A percentile compares a stretch with the other conserved stretches of the same genome.
These are phyloP conservation scores for Boletus edulis DNA, from an alignment of 768 basidiomycete species.

Conservation along the genomic window DNA sequence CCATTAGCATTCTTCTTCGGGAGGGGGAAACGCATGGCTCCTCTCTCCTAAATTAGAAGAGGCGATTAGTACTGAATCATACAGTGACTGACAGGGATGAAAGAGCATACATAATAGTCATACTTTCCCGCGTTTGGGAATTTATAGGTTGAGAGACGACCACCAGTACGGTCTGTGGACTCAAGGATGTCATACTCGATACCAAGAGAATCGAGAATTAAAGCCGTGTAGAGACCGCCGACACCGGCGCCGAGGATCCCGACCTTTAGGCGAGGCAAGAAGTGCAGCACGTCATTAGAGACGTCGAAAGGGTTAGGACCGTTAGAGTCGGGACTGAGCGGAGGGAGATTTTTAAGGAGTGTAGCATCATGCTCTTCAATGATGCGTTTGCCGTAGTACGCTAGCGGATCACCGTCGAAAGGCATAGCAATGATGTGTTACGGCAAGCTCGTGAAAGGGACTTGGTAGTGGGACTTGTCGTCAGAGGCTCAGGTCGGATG, in stretches of 20 bases:
- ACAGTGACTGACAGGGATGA: too few relatives aligned
- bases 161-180: slow-evolving; percentile 38
- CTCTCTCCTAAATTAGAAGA: slow-evolving; percentile 29
- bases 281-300: background rate
- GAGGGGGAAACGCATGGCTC: slow-evolving; percentile 40
- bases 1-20: slow-evolving; percentile 16
- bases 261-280: slow-evolving; percentile 7
- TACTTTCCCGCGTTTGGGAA: slow-evolving; percentile 32
- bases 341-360: background rate
- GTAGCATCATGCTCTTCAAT: slow-evolving; percentile 12
- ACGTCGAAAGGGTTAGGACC: background rate
- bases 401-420: slow-evolving; percentile 19
- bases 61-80: background rate
- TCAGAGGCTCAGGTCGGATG: too few relatives aligned
- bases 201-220: slow-evolving; percentile 42
- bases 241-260: slow-evolving; percentile 22
- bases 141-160: slow-evolving; percentile 42
- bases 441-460: too few relatives aligned
- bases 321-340: background rate
- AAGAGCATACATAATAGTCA: slow-evolving; percentile 36
- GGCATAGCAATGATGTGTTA: background rate
- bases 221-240: slow-evolving; percentile 40
- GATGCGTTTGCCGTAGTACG: slow-evolving; percentile 12
- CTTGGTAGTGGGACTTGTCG: too few relatives aligned
- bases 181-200: slow-evolving; percentile 49